phyloP scores from a whole-genome alignment of 441 rosid genomes.

The Euphorbia schlechtendalii region DNA sequence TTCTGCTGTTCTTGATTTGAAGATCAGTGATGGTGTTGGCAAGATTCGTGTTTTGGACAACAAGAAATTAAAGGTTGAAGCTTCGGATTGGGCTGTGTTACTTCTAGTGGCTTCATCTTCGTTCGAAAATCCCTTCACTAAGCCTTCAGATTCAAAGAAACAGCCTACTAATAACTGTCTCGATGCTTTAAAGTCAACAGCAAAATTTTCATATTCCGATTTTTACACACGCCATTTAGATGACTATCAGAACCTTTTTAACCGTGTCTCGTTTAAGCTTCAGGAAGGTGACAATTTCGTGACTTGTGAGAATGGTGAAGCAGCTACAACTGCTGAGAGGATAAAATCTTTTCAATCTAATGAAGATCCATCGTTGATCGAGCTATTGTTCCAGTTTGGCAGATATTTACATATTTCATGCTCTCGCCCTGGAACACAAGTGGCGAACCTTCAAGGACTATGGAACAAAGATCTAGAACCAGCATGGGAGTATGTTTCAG shows the following conservation, averaged over 20 bases:
- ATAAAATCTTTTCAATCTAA: constrained; percentile 65
- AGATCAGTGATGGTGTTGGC: constrained; percentile 43
- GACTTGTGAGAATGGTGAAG: constrained; percentile 19
- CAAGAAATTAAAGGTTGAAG: constrained; percentile 57
- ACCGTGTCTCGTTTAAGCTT: constrained; percentile 68
- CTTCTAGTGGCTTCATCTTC: constrained; percentile 75
- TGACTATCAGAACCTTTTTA: constrained; percentile 70
- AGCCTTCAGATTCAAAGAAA: constrained; percentile 61
- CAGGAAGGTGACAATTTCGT: constrained; percentile 27
- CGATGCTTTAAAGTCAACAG: constrained; percentile 32
- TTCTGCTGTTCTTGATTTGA: constrained; percentile 59
- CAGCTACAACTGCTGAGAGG: constrained; percentile 66
- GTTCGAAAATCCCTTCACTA: constrained; percentile 65
- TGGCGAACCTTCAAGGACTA: constrained; percentile 84
- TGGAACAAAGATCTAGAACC: constrained; percentile 85
- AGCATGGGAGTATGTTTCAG: too few species aligned
- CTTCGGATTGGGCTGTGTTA: constrained; percentile 69
- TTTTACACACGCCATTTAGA: constrained; percentile 56
- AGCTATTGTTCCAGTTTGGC: constrained; percentile 85
- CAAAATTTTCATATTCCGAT: constrained; percentile 55
- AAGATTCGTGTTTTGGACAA: constrained; percentile 37
- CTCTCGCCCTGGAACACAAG: constrained; percentile 87
- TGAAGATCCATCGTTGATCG: constrained; percentile 84
- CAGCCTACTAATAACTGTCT: constrained; percentile 56
- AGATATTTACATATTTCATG: constrained; percentile 84